These are phyloP conservation scores for Pisolithus microcarpus DNA, from an alignment of 768 basidiomycete genomes.

Conservation along the genomic window DNA sequence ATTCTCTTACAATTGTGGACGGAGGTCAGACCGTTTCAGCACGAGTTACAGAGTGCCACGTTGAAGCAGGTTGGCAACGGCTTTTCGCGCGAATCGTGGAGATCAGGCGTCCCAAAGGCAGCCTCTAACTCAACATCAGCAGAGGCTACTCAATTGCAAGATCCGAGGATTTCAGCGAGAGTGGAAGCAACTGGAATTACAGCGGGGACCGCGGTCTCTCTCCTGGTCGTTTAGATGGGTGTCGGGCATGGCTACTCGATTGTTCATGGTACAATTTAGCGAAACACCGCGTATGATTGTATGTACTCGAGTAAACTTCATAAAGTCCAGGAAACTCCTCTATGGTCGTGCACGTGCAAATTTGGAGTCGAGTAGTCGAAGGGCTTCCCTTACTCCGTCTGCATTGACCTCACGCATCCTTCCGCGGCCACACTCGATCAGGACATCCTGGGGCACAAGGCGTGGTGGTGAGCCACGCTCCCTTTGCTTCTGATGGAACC, in stretches of 20 bases:
- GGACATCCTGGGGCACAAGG: slow-evolving; percentile 54
- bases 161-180: slow-evolving; percentile 25
- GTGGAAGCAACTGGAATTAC: slow-evolving; percentile 14
- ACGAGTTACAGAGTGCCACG: slow-evolving; percentile 35
- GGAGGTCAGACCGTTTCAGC: slow-evolving; percentile 55
- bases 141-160: slow-evolving; percentile 32
- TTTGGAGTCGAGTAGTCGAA: slow-evolving; percentile 66
- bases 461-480: slow-evolving; percentile 39
- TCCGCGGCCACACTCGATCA: slow-evolving; percentile 56
- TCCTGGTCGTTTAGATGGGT: background rate
- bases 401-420: slow-evolving; percentile 59
- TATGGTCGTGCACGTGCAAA: slow-evolving; percentile 34
- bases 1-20: slow-evolving; percentile 60
- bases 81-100: slow-evolving; percentile 37
- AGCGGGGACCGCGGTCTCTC: background rate
- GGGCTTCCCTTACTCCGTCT: slow-evolving; percentile 67
- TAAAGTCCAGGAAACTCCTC: background rate
- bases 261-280: background rate
- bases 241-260: background rate
- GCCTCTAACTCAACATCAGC: slow-evolving; percentile 26
- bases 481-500: slow-evolving; percentile 41
- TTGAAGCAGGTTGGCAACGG: slow-evolving; percentile 39
- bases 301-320: background rate
- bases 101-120: slow-evolving; percentile 10
- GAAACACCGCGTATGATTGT: background rate